Evolutionary conservation across 1,284 basidiomycete genomes (phyloP), one percentile per base, ranked within the genome.

Genomic region (Boletus mariae): DNA sequence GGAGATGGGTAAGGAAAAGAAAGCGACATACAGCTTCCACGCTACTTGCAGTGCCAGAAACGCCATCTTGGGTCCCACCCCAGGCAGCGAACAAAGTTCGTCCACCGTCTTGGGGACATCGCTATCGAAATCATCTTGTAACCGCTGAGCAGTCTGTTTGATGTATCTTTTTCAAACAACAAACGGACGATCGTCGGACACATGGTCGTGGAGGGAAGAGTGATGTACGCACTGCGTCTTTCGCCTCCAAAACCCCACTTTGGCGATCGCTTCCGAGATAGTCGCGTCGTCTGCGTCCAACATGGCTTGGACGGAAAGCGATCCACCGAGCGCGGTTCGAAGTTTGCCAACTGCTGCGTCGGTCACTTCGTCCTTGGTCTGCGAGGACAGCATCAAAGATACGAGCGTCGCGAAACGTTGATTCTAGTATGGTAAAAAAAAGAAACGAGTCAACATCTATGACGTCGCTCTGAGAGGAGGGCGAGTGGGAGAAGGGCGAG

Each of bases 61-160:
- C 1, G 90, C 92, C 92, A 97, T 94, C 71, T 97, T 97, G 0
- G 92, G 93, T 0, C 94, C 94, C 0, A 96, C 92, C 0, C 94
- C 94, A 4, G 85, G 84, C 9, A 97, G 72, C 15, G 85, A 85
- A 58, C 91, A 90, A 10, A 97, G 74, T 49, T 92, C 91, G 46
- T 94, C 91, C 2, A 88, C 83, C 0, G 90, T 94, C 66, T 90
- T 85, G 0, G 94, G 93, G 0, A 96, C 85, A 59, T 96, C 93
- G 1, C 84, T 82, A 50, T 80, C 80, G 54, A 92, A 88, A 0
- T 87, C 77, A 54, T 90, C 84, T 13, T 79, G 74, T n/a, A 92
- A 74, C 41, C 75, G 77, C 52, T 79, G 72, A 0, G 92, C 87
- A 0, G 90, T 80, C 59, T 84, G 79, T 62, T 86, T 89, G 55